A percentile compares a stretch with the other conserved stretches of the same genome.
phyloP scores from a whole-genome alignment of 2,329 filamentous ascomycete species.

The Coniochaeta sp. region DNA sequence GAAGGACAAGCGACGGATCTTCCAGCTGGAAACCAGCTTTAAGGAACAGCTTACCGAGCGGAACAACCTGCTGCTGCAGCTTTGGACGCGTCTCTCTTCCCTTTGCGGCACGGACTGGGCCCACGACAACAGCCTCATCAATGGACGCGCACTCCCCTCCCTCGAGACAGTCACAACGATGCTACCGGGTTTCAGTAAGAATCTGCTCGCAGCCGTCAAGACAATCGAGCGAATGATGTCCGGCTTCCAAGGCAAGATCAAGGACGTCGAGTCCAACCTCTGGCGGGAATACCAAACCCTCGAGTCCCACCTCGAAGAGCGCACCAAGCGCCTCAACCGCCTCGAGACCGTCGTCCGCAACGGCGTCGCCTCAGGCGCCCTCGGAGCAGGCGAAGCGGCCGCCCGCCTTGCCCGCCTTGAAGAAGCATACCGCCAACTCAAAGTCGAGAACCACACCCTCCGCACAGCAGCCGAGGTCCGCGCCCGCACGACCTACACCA shows the following conservation, averaged over 20 bases:
- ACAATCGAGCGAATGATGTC: conserved; percentile 75
- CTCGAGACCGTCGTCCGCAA: conserved; percentile 75
- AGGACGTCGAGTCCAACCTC: conserved; percentile 81
- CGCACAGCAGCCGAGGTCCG: conserved; percentile 56
- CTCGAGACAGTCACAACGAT: conserved; percentile 81
- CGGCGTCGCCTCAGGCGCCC: conserved; percentile 43
- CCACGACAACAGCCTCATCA: conserved; percentile 81
- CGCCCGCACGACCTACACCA: conserved; percentile 36
- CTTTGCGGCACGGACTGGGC: conserved; percentile 91
- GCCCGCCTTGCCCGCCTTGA: conserved; percentile 49
- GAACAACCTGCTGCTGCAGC: conserved; percentile 76
- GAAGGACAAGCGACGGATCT: conserved; percentile 70
- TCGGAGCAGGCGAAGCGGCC: conserved; percentile 28
- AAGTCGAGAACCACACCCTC: conserved; percentile 63
- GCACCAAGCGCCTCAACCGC: conserved; percentile 79
- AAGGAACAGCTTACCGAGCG: conserved; percentile 85
- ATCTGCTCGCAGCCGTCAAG: conserved; percentile 79
- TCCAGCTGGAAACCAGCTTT: conserved; percentile 69
- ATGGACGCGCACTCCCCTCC: conserved; percentile 74
- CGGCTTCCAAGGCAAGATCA: conserved; percentile 73
- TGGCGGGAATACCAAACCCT: conserved; percentile 84
- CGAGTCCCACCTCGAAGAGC: conserved; percentile 71
- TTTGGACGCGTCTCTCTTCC: conserved; percentile 83
- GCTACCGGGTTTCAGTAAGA: conserved; percentile 82
- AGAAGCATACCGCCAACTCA: conserved; percentile 55